These are phyloP conservation scores for Trichopus zeylanicus DNA, from an alignment of 116 monocot species.

Conservation along the genomic window DNA sequence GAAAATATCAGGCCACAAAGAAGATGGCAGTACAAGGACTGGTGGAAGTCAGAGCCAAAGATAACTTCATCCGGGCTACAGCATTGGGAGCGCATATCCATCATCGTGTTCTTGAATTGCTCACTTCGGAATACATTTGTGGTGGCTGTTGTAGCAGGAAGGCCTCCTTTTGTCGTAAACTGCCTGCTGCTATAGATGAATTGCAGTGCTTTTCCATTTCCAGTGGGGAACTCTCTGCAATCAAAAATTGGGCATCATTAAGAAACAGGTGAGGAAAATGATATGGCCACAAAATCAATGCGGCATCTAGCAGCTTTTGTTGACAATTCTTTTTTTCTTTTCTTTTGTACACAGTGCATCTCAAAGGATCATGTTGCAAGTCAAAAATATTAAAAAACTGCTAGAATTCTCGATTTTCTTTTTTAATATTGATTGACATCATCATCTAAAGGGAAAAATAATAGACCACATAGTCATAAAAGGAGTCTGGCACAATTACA, in stretches of 20 bases:
- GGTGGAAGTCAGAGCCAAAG: constrained; percentile 51
- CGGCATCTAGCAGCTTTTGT: too few species aligned
- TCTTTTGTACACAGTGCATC: too few species aligned
- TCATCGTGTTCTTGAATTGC: constrained; percentile 36
- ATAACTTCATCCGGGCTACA: constrained; percentile 70
- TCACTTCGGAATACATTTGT: constrained; percentile 52
- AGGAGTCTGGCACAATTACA: too few species aligned
- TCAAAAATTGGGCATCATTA: neutral
- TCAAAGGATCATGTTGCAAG: too few species aligned
- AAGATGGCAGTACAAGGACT: constrained; percentile 78
- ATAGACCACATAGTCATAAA: too few species aligned
- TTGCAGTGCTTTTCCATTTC: constrained; percentile 63
- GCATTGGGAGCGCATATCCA: constrained; percentile 37
- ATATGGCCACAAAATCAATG: too few species aligned
- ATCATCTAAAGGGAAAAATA: too few species aligned
- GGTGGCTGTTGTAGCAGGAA: constrained; percentile 53
- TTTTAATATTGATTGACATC: too few species aligned
- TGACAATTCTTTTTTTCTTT: too few species aligned
- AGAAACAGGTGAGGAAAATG: neutral
- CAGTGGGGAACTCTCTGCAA: constrained; percentile 56
- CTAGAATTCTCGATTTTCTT: too few species aligned
- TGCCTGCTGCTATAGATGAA: constrained; percentile 69
- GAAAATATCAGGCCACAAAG: constrained; percentile 64
- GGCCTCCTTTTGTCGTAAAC: constrained; percentile 39
- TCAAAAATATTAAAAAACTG: too few species aligned